Evolutionary conservation across 108 stramenopile genomes (phyloP), one percentile per base, ranked within the genome.

Genomic region (Craspedostauros australis): DNA sequence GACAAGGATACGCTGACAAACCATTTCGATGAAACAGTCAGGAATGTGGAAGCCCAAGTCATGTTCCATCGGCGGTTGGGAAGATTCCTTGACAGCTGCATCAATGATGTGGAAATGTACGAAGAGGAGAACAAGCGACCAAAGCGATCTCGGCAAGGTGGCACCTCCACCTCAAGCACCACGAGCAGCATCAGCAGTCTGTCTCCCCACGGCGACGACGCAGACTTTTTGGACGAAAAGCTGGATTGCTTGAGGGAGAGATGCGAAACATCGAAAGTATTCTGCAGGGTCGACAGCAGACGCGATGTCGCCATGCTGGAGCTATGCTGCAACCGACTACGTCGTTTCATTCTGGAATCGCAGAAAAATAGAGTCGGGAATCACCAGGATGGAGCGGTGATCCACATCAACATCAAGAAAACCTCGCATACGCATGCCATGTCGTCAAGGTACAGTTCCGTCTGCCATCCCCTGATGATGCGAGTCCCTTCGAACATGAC

Each of bases 251-350:
- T n/a, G n/a, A n/a, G n/a, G n/a, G n/a, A n/a, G n/a, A n/a, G 68
- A 5, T 70, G 57, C 16, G 62, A 77, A 33, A 56, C 52, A 8
- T 66, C 69, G 20, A 15, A 34, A 12, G 49, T 64, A 8, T 86
- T 91, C 51, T 66, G 66, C 36, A 71, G 58, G 29, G 73, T 78
- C 3, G 51, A 39, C 26, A 60, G 59, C 7, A 39, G 64, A 8
- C 56, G 60, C 16, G 91, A 88, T 54, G 50, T 92, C 8, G 75
- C 65, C 7, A 33, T 86, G 22, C 72, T 88, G 11, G 82, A 84
- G 25, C 76, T 81, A 27, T 79, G 82, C 16, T 66, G 68, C 1
- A 54, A 39, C 39, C 57, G 69, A 41, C 51, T 69, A 24, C 68
- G 44, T 28, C 41, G 40, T 43, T 47, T 44, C 30, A 82, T 60